Conservation (phyloP, 108 stramenopile species). For the Epipyxis sp. region DNA sequence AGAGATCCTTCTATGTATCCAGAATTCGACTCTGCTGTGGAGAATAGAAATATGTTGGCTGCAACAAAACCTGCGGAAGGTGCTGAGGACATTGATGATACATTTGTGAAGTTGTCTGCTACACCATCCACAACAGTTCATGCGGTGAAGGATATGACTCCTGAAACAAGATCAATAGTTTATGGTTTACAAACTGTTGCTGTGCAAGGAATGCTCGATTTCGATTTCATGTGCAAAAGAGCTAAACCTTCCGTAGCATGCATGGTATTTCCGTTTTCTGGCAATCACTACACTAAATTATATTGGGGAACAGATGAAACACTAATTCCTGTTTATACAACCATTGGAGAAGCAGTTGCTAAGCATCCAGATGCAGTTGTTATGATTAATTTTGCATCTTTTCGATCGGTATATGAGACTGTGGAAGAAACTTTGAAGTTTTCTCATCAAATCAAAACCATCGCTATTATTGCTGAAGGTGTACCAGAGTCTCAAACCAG, state of each 20-base stretch:
- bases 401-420: constrained; percentile 72
- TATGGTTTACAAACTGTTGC: constrained; percentile 76
- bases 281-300: constrained; percentile 80
- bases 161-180: constrained; percentile 67
- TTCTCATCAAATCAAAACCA: constrained; percentile 69
- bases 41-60: constrained; percentile 30
- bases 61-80: neutral
- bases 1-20: constrained; percentile 54
- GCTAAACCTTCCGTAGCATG: constrained; percentile 71
- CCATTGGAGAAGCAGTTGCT: constrained; percentile 63
- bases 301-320: constrained; percentile 84
- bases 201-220: constrained; percentile 84
- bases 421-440: constrained; percentile 67
- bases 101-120: constrained; percentile 38
- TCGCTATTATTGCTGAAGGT: constrained; percentile 87
- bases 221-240: constrained; percentile 87
- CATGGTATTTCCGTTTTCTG: constrained; percentile 72
- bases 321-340: constrained; percentile 72
- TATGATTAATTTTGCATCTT: constrained; percentile 81
- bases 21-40: constrained; percentile 61
- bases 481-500: constrained; percentile 83
- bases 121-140: constrained; percentile 33
- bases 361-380: constrained; percentile 72
- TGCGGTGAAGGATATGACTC: constrained; percentile 35
- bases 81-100: neutral